phyloP scores from a whole-genome alignment of 208 protist species.

The Tetramitus jugosus region DNA sequence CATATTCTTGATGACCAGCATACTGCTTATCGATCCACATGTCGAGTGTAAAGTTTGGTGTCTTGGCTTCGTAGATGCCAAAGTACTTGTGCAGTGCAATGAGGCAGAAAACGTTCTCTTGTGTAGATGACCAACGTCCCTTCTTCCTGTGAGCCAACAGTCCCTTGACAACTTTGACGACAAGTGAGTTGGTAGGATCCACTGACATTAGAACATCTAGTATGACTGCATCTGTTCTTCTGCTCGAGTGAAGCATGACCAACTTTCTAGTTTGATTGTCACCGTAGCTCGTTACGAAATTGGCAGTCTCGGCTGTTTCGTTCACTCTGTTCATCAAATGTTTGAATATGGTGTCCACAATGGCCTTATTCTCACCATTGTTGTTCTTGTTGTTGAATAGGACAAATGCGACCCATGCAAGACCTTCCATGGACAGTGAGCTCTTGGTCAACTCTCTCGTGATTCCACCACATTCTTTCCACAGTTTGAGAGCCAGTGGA shows the following conservation, averaged over 20 bases:
- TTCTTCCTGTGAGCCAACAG: slow-evolving; percentile 18
- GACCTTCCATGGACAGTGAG: neutral
- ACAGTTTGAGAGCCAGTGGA: neutral
- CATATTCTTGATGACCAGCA: neutral
- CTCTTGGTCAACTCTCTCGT: no score
- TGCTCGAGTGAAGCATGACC: slow-evolving; percentile 1
- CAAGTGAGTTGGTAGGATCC: neutral
- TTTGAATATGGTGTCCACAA: neutral
- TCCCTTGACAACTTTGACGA: slow-evolving; percentile 4
- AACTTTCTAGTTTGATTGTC: neutral
- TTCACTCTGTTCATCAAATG: neutral
- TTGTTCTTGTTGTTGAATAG: neutral
- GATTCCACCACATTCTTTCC: neutral
- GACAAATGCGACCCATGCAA: neutral
- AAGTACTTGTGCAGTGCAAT: slow-evolving; percentile 15
- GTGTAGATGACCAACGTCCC: slow-evolving; percentile 14
- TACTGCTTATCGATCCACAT: slow-evolving; percentile 10
- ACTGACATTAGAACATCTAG: neutral
- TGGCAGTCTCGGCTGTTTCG: neutral
- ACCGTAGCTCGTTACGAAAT: neutral
- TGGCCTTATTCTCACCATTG: neutral
- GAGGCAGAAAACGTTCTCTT: slow-evolving; percentile 8
- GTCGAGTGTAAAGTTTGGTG: neutral
- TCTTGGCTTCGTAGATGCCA: neutral
- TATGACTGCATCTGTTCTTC: neutral